Evolutionary conservation across 495 filamentous ascomycete genomes (phyloP).

Genomic region (Podospora tetraspora): DNA sequence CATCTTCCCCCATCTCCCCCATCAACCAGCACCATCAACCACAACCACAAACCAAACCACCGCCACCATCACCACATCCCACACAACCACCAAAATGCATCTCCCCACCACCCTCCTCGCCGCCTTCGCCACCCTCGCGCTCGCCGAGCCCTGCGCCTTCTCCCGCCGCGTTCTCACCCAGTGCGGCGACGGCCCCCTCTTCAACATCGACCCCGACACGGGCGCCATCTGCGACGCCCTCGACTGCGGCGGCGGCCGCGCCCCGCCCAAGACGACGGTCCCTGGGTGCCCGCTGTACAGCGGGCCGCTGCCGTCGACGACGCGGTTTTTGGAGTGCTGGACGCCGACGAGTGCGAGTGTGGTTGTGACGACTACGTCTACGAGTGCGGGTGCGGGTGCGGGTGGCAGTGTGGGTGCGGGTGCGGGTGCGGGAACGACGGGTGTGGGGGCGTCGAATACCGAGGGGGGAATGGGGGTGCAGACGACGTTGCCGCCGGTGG

Average conservation of each 20-base stretch:
- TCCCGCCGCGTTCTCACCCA: not conserved
- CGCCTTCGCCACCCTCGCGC: not conserved
- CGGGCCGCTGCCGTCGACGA: not conserved
- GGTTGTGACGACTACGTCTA: not conserved
- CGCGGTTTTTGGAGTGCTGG: not conserved
- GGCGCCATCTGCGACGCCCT: constrained; percentile 53
- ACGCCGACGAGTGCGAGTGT: not conserved
- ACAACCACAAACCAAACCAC: no score
- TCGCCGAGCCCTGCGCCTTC: not conserved
- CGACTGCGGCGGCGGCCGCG: constrained; percentile 59
- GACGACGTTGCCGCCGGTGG: not conserved
- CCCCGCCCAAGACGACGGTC: constrained; percentile 52
- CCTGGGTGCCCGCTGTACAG: constrained; percentile 53
- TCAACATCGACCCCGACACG: constrained; percentile 31
- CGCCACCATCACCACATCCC: not conserved
- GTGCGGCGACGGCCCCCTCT: not conserved
- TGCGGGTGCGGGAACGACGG: not conserved
- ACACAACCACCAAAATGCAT: not conserved
- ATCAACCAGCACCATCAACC: not conserved
- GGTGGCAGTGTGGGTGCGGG: no score
- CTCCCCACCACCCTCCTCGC: not conserved
- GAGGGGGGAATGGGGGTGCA: not conserved
- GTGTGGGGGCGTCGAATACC: no score
- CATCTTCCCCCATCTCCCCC: not conserved
- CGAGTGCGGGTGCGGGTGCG: no score